These are phyloP conservation scores for Straminergon stramineum DNA, from an alignment of 225 moss, liverwort and hornwort species.

Conservation along the genomic window DNA sequence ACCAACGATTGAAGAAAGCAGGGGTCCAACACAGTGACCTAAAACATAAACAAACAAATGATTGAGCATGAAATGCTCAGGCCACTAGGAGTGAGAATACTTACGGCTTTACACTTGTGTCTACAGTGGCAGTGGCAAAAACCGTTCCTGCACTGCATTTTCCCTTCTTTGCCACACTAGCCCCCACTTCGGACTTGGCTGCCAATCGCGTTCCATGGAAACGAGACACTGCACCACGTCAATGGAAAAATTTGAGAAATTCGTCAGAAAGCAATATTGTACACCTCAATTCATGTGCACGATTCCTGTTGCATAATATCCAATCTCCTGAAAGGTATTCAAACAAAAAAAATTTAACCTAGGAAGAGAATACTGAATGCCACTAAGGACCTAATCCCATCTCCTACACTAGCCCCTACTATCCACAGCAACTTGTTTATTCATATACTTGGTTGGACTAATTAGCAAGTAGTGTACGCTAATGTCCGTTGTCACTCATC, in stretches of 20 bases:
- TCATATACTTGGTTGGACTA: background rate
- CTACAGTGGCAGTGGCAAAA: slow-evolving; percentile 40
- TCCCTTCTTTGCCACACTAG: slow-evolving; percentile 3
- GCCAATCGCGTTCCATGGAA: slow-evolving; percentile 24
- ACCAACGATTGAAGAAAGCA: background rate
- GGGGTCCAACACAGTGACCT: background rate
- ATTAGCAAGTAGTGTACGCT: background rate
- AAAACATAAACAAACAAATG: background rate
- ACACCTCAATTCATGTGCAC: background rate
- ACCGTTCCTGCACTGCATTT: slow-evolving; percentile 20
- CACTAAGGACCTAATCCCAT: background rate
- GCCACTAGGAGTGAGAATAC: background rate
- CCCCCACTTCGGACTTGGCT: background rate
- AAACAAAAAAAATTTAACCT: background rate
- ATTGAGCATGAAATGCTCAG: background rate
- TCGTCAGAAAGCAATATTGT: background rate
- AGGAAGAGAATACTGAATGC: background rate
- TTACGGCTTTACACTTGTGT: slow-evolving; percentile 43
- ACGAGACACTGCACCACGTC: slow-evolving; percentile 28
- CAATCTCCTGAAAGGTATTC: background rate
- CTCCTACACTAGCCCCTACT: background rate
- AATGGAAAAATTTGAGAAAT: background rate
- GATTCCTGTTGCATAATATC: background rate
- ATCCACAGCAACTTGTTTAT: background rate
- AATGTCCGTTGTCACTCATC: background rate